Base-by-base conservation (phyloP, 2,329 filamentous ascomycete genomes). In the Pseudonectria buxi region DNA sequence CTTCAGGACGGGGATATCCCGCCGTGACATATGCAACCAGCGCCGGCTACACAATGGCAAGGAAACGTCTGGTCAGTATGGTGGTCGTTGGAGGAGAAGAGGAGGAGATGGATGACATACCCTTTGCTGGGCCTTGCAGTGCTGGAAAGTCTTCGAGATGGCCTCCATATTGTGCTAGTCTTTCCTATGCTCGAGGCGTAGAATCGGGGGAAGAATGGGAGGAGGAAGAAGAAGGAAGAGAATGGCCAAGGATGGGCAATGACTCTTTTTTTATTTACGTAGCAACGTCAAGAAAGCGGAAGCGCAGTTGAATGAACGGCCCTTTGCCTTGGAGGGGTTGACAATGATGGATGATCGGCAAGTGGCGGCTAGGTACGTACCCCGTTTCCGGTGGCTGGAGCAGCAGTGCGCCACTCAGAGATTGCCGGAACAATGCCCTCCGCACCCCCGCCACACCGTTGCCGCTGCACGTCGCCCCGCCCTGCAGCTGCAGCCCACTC, bases 11-110 rank as follows among this genome's bases (percentile, higher is more conserved):
- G 12, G 92, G 92, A 59, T 81, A 98, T 37, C 92, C 92, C 39
- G 90, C 89, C 16, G 92, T 98, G 57, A 95, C 87, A 72, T 98
- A 98, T 18, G 89, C 89, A 46, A 98, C 86, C 43, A 98, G 74
- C 33, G 92, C 90, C 48, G 86, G 71, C 76, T 92, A 60, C 37
- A 18, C 16, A 24, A 24, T 26, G 34, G 44, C 42, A 32, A 30
- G 37, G 39, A 36, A 15, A 14, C 15, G 28, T 14, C 11, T 37
- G 22, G 34, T 40, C 24, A 26, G 24, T 30, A 32, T 11, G 14
- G n/a, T 15, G 15, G 14, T n/a, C 27, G n/a, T n/a, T n/a, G 13
- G 16, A 37, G 18, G 32, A 43, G 36, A 24, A 28, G 26, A 29
- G 30, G 29, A 33, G 30, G 36, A 36, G 22, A 24, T 30, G 32